These are phyloP conservation scores for Penicillium sp. DNA, from an alignment of 2,329 filamentous ascomycete species.

Conservation along the genomic window DNA sequence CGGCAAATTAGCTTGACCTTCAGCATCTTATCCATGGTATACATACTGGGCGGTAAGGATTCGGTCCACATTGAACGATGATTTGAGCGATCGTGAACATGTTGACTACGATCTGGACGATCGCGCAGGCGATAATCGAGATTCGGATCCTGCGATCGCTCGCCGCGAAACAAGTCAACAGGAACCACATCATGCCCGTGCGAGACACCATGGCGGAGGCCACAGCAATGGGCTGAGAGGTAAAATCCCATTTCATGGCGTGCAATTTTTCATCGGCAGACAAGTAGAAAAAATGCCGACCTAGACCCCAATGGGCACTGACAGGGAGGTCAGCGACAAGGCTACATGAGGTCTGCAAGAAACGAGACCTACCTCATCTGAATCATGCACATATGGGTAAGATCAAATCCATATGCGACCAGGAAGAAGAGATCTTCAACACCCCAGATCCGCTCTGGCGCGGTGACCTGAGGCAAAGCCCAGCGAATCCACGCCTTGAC, in stretches of 20 bases:
- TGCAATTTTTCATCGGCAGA: conserved; percentile 20
- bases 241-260: conserved; percentile 29
- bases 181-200: conserved; percentile 39
- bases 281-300: conserved; percentile 35
- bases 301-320: conserved; percentile 33
- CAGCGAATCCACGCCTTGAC: conserved; percentile 35
- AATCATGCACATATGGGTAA: conserved; percentile 33
- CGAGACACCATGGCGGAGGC: conserved; percentile 36
- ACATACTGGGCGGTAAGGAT: conserved; percentile 30
- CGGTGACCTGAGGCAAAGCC: conserved; percentile 32
- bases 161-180: conserved; percentile 35
- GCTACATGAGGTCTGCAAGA: not conserved
- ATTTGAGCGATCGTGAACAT: conserved; percentile 37
- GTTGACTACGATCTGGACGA: conserved; percentile 35
- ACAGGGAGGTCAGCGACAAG: not conserved
- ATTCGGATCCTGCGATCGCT: conserved; percentile 31
- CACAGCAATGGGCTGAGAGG: conserved; percentile 28
- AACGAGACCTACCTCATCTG: conserved; percentile 29
- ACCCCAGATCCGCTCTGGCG: conserved; percentile 34
- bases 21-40: not conserved
- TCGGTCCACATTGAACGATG: conserved; percentile 37
- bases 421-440: conserved; percentile 35
- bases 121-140: conserved; percentile 32
- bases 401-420: conserved; percentile 30
- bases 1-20: conserved; percentile 22